Percentiles rank a stretch among this genome's conserved stretches.
Conservation (phyloP, 495 filamentous ascomycete species). For the Aspergillus conjunctus region DNA sequence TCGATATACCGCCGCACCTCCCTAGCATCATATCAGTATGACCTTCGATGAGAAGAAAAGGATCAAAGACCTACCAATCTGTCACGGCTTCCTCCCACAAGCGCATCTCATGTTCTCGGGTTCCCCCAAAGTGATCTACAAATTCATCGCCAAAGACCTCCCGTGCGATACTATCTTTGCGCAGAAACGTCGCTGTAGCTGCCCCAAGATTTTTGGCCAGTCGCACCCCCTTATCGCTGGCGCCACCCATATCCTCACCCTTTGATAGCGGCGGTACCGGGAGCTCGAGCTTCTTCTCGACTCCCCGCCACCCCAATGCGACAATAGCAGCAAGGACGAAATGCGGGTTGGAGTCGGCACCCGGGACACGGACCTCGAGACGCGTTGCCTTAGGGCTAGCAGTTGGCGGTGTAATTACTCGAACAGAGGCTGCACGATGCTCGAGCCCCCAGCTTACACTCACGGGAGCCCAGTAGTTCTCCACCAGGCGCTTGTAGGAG, state of each 20-base stretch:
- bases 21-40: constrained; percentile 36
- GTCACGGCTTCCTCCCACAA: constrained; percentile 96
- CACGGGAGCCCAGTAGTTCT: constrained; percentile 99
- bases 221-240: constrained; percentile 59
- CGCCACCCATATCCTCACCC: constrained; percentile 74
- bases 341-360: constrained; percentile 87
- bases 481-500: constrained; percentile 94
- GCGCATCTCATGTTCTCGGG: constrained; percentile 85
- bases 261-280: constrained; percentile 77
- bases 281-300: constrained; percentile 86
- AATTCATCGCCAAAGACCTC: constrained; percentile 94
- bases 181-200: constrained; percentile 73
- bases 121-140: constrained; percentile 93
- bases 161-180: constrained; percentile 76
- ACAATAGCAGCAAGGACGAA: constrained; percentile 87
- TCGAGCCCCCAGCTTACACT: constrained; percentile 97
- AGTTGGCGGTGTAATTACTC: constrained; percentile 86
- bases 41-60: not conserved
- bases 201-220: constrained; percentile 82
- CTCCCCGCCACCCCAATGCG: constrained; percentile 82
- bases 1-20: constrained; percentile 56
- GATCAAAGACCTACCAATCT: constrained; percentile 69
- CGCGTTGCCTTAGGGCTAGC: constrained; percentile 80
- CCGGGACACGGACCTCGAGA: constrained; percentile 88
- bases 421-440: constrained; percentile 88